These are phyloP conservation scores for Vanilla planifolia DNA, from an alignment of 106 monocot genomes.

Conservation along the genomic window DNA sequence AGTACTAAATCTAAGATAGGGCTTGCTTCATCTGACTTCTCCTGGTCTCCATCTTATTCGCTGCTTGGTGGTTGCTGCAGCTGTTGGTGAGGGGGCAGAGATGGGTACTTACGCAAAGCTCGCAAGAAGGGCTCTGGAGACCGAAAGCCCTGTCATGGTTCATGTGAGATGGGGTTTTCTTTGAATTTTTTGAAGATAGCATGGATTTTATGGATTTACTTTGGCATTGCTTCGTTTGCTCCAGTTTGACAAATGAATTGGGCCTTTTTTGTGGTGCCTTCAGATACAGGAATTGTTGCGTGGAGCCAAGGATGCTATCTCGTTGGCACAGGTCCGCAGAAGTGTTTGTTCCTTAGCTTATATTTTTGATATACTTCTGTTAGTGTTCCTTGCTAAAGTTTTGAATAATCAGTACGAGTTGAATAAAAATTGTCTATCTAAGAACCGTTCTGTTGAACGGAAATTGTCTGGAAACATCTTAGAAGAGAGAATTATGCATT, in stretches of 20 bases:
- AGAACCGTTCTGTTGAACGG: no score
- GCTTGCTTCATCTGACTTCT: background rate
- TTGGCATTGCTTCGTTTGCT: background rate
- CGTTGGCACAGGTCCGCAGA: slow-evolving; percentile 92
- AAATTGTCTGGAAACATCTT: background rate
- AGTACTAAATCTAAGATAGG: background rate
- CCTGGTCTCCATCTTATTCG: background rate
- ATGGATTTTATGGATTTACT: background rate
- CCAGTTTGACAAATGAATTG: background rate
- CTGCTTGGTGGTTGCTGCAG: background rate
- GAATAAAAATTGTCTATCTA: no score
- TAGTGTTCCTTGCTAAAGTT: background rate
- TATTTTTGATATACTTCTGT: background rate
- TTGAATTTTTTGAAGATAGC: slow-evolving; percentile 7
- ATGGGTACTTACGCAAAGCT: slow-evolving; percentile 48
- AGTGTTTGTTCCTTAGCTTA: background rate
- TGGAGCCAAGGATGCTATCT: slow-evolving; percentile 52
- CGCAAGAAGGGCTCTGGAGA: slow-evolving; percentile 47
- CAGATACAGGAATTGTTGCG: slow-evolving; percentile 85
- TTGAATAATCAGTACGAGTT: background rate
- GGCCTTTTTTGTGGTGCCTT: background rate
- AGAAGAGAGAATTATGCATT: background rate
- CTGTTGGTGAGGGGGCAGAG: background rate
- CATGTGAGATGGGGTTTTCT: slow-evolving; percentile 34
- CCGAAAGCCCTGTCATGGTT: slow-evolving; percentile 84